Percentiles rank a stretch among this genome's conserved stretches.
Evolutionary conservation across 2,329 filamentous ascomycete genomes (phyloP).

Genomic region (Aschersonia sp.): DNA sequence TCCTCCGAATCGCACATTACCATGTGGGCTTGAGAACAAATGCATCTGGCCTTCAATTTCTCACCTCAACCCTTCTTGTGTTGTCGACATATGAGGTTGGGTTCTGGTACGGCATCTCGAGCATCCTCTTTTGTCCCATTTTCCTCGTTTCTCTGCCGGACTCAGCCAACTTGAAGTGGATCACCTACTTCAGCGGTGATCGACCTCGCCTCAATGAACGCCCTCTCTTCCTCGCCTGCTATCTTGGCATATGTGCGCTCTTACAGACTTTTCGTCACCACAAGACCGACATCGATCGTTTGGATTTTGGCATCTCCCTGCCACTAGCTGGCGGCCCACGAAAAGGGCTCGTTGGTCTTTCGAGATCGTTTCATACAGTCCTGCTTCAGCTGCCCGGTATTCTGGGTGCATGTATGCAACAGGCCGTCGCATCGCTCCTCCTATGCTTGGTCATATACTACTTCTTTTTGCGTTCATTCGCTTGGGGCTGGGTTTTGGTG

Average conservation of each 20-base stretch:
- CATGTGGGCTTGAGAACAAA: conserved; percentile 63
- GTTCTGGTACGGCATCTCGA: conserved; percentile 64
- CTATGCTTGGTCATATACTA: conserved; percentile 46
- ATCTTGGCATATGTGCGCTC: conserved; percentile 53
- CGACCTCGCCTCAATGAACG: conserved; percentile 72
- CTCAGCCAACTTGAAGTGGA: conserved; percentile 52
- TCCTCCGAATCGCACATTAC: conserved; percentile 74
- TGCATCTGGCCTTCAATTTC: conserved; percentile 49
- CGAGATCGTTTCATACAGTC: conserved; percentile 20
- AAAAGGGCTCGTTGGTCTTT: conserved; percentile 11
- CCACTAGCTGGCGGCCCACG: conserved; percentile 8
- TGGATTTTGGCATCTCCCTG: conserved; percentile 25
- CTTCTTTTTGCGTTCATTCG: conserved; percentile 42
- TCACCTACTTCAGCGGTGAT: conserved; percentile 58
- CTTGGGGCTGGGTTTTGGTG: conserved; percentile 57
- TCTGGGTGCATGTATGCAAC: conserved; percentile 21
- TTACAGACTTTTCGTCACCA: conserved; percentile 59
- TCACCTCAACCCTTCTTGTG: conserved; percentile 41
- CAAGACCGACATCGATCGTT: conserved; percentile 56
- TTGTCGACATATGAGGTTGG: conserved; percentile 54
- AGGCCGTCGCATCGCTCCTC: conserved; percentile 24
- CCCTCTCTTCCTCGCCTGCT: conserved; percentile 63
- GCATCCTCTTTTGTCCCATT: conserved; percentile 64
- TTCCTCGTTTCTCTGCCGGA: conserved; percentile 60
- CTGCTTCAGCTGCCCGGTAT: conserved; percentile 23